phyloP scores from a whole-genome alignment of 2,329 filamentous ascomycete species.

The Leptosphaerulina australis region DNA sequence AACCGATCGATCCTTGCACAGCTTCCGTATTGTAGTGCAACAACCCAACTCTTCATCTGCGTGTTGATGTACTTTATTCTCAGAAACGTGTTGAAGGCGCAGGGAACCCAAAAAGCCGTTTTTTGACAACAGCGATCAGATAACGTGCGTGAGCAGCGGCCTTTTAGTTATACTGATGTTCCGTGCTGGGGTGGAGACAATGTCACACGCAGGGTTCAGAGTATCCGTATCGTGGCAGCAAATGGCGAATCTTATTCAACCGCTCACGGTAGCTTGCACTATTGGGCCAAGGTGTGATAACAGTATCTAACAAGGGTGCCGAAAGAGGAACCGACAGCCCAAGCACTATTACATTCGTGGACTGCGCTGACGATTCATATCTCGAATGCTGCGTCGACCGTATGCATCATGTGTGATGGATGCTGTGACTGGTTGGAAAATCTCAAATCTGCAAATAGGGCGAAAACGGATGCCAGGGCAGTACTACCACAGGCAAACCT shows the following conservation, averaged over 20 bases:
- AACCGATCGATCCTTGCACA: constrained; percentile 30
- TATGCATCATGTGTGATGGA: constrained; percentile 31
- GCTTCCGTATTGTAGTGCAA: constrained; percentile 31
- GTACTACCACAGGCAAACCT: constrained; percentile 25
- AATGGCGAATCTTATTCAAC: constrained; percentile 46
- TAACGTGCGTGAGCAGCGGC: constrained; percentile 38
- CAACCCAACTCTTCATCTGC: constrained; percentile 31
- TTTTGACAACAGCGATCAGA: constrained; percentile 26
- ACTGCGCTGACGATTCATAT: constrained; percentile 31
- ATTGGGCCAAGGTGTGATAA: constrained; percentile 51
- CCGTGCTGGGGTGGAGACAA: constrained; percentile 36
- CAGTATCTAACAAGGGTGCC: constrained; percentile 33
- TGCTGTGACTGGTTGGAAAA: constrained; percentile 37
- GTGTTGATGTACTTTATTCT: constrained; percentile 14
- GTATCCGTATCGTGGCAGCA: constrained; percentile 39
- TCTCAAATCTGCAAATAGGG: constrained; percentile 28
- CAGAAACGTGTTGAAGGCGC: not conserved
- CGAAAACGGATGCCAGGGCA: constrained; percentile 28
- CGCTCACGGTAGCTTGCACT: constrained; percentile 42
- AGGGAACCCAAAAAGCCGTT: constrained; percentile 10
- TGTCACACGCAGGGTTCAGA: constrained; percentile 42
- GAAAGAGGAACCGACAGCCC: constrained; percentile 31
- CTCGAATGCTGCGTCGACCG: constrained; percentile 24
- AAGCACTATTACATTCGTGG: constrained; percentile 35
- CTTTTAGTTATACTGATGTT: constrained; percentile 42